Percentiles rank a stretch among this genome's conserved stretches.
These are phyloP conservation scores for Magnaporthiopsis rhizophila DNA, from an alignment of 2,329 filamentous ascomycete species.

Conservation along the genomic window DNA sequence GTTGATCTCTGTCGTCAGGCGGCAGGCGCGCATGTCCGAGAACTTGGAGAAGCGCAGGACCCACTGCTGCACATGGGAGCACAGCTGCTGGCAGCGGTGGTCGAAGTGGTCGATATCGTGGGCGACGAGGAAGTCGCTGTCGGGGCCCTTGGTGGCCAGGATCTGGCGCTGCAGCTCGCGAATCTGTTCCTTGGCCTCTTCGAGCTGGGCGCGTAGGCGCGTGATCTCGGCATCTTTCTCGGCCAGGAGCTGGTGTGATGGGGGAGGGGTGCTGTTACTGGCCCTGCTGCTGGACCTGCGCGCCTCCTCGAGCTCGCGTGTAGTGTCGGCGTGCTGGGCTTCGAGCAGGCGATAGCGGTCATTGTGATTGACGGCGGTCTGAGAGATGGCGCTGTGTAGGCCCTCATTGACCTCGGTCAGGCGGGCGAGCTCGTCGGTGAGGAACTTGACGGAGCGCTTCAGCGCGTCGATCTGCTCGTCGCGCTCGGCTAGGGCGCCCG, in stretches of 20 bases:
- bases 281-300: slow-evolving; percentile 35
- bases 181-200: slow-evolving; percentile 58
- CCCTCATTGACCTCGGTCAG: slow-evolving; percentile 77
- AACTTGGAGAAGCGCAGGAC: slow-evolving; percentile 96
- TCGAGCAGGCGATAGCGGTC: slow-evolving; percentile 62
- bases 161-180: slow-evolving; percentile 51
- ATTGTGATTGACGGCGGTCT: slow-evolving; percentile 68
- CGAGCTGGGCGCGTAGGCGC: slow-evolving; percentile 68
- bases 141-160: slow-evolving; percentile 45
- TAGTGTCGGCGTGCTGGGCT: slow-evolving; percentile 55
- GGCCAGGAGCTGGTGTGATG: slow-evolving; percentile 55
- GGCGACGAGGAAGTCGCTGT: slow-evolving; percentile 67
- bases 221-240: slow-evolving; percentile 81
- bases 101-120: slow-evolving; percentile 95
- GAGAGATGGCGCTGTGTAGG: slow-evolving; percentile 67
- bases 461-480: slow-evolving; percentile 82
- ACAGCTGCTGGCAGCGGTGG: slow-evolving; percentile 85
- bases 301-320: slow-evolving; percentile 61
- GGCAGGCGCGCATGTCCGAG: slow-evolving; percentile 84
- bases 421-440: slow-evolving; percentile 74
- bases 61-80: slow-evolving; percentile 95
- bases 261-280: not conserved
- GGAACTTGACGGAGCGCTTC: slow-evolving; percentile 66
- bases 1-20: slow-evolving; percentile 72
- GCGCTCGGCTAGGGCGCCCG: slow-evolving; percentile 67